Evolutionary conservation across 371 early-diverging fungal genomes (phyloP).

Genomic region (Zychaea mexicana): DNA sequence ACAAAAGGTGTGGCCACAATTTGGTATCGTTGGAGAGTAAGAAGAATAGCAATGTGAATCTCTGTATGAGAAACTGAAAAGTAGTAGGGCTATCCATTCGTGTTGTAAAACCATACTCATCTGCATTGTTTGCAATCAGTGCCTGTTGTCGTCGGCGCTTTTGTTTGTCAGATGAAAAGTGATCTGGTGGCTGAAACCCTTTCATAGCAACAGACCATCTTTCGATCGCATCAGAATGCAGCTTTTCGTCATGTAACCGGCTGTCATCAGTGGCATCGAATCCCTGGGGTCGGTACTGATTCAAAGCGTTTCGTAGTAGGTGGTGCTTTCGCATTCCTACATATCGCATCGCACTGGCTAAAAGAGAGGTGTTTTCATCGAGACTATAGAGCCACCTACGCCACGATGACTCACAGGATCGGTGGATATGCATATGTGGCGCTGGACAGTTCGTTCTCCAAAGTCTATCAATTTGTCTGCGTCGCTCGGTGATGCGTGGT

Average conservation of each 20-base stretch:
- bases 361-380: background rate
- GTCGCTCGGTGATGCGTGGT: background rate
- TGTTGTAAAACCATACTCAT: background rate
- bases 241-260: constrained; percentile 1
- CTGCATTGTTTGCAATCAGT: background rate
- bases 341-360: constrained; percentile 8
- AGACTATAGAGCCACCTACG: background rate
- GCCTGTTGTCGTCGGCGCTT: background rate
- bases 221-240: background rate
- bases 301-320: background rate
- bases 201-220: background rate
- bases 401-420: background rate
- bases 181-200: background rate
- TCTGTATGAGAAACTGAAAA: too few species aligned
- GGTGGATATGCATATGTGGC: constrained; percentile 8
- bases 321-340: background rate
- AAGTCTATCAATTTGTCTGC: background rate
- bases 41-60: too few species aligned
- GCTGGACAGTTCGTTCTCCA: constrained; percentile 9
- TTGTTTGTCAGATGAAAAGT: constrained; percentile 1
- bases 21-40: too few species aligned
- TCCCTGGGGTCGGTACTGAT: background rate
- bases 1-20: too few species aligned
- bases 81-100: background rate
- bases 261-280: background rate